phyloP scores from a whole-genome alignment of 495 filamentous ascomycete genomes.

The Lepraria neglecta region DNA sequence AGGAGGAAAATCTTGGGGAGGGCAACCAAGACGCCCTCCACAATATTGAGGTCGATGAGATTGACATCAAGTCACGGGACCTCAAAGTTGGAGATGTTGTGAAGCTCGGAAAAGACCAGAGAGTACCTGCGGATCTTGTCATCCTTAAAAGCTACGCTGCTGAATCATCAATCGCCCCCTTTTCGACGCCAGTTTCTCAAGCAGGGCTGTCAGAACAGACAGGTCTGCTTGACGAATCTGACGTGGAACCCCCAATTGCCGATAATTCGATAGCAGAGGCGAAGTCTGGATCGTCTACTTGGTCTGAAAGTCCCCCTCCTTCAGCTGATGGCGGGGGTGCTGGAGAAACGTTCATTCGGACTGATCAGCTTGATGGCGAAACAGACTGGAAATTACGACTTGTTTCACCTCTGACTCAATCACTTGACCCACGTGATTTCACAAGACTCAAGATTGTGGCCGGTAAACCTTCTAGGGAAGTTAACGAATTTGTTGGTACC shows the following conservation, averaged over 20 bases:
- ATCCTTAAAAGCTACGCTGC: constrained; percentile 77
- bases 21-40: constrained; percentile 15
- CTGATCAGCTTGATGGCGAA: constrained; percentile 96
- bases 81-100: constrained; percentile 92
- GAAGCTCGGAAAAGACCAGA: constrained; percentile 81
- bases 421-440: constrained; percentile 59
- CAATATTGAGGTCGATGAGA: constrained; percentile 45
- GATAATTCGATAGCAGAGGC: background rate
- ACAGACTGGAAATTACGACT: constrained; percentile 98
- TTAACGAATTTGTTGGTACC: constrained; percentile 89
- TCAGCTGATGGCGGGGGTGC: constrained; percentile 34
- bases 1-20: constrained; percentile 40
- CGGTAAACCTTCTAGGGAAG: constrained; percentile 80
- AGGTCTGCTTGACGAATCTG: constrained; percentile 10
- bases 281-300: background rate
- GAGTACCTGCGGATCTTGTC: constrained; percentile 89
- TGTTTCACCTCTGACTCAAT: constrained; percentile 76
- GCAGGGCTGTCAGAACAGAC: constrained; percentile 2
- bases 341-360: constrained; percentile 93
- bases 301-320: constrained; percentile 16
- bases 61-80: constrained; percentile 75
- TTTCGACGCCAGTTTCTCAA: constrained; percentile 16
- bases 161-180: constrained; percentile 43
- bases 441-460: constrained; percentile 70
- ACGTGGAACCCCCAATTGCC: constrained; percentile 5